Evolutionary conservation across 257 asterid species (phyloP), one percentile per base, ranked within the genome.

Genomic region (Lantana camara): DNA sequence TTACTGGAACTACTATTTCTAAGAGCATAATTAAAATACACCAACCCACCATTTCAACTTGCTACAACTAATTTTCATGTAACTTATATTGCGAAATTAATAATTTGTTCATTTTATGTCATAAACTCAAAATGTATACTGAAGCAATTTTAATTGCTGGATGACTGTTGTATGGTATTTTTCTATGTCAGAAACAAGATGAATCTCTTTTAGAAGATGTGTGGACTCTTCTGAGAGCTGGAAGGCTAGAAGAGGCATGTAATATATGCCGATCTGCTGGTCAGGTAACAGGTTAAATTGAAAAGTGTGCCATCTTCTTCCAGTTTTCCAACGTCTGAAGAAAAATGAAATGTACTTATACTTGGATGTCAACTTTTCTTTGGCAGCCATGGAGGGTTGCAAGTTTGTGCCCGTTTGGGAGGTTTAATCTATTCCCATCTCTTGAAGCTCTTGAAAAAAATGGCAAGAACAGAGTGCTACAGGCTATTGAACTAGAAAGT

Each of bases 351-450:
- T 47, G 27, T 67, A 52, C 65, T 83, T 30, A 69, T 67, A 24
- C 46, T 19, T 17, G 70, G 56, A 49, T 38, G 56, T 53, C 37
- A 63, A 71, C 67, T 73, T 77, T 76, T 51, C 59, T 75, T 76
- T 57, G 70, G 60, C 82, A 93, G 99, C 94, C 97, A n/a, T 94
- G 99, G 99, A 90, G 99, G 69, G 95, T 96, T 76, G 96, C 99
- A 38, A 90, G 91, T 73, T 73, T 94, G 64, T 86, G 83, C 27
- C 93, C 97, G 40, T 88, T 90, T 71, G 96, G 91, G 48, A 92
- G 87, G 29, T 73, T 77, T 69, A 78, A 69, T 71, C 75, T 83
- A 65, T 81, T 73, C 69, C 99, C 99, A 44, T 94, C 99, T 48
- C 71, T 85, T 54, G 96, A 86, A 71, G 88, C 84, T 77, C 73